Base-by-base conservation (phyloP, 129 eudicot species). In the Arctium lappa region DNA sequence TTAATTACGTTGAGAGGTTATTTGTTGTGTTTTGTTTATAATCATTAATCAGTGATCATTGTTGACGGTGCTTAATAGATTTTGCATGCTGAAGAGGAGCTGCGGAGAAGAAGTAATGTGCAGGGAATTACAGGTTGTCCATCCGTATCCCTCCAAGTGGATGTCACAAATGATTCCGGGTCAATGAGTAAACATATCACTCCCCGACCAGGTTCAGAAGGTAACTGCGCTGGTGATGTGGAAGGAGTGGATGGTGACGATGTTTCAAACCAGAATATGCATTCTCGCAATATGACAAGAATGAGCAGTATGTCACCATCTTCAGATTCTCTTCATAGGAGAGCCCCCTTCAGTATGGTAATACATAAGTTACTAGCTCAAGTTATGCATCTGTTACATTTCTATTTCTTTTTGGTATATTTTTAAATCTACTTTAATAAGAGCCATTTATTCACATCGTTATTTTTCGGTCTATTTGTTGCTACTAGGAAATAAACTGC, bases 241-340 rank as follows among this genome's bases (percentile, higher is more conserved):
- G 95, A 88, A 70, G 93, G 89, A 39, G 89, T 81, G 68, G 97
- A 88, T 79, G 85, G 88, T 53, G 92, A 92, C 66, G 92, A 88
- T 79, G 77, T 22, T 34, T 77, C 85, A 44, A 91, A 91, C 89
- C 90, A 86, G 32, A 87, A 94, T 85, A 42, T 76, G 46, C 88
- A 82, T 80, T 60, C 92, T 80, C 92, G 90, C 65, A 89, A 80
- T 80, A 81, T 90, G 80, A 86, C 84, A 6, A 92, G 97, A 37
- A 81, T 88, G 89, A 94, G 89, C 87, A 92, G 98, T 79, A 73
- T 88, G 34, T 92, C 98, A 34, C 98, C 98, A 36, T 92, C 95
- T 82, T 89, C 97, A 37, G 97, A 91, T 80, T 88, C 97, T 84
- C 94, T 86, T 75, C 91, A 80, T 76, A 86, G 89, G 80, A 92